phyloP scores from a whole-genome alignment of 192 early-diverging fungal genomes.

The Rhizophlyctis rosea region DNA sequence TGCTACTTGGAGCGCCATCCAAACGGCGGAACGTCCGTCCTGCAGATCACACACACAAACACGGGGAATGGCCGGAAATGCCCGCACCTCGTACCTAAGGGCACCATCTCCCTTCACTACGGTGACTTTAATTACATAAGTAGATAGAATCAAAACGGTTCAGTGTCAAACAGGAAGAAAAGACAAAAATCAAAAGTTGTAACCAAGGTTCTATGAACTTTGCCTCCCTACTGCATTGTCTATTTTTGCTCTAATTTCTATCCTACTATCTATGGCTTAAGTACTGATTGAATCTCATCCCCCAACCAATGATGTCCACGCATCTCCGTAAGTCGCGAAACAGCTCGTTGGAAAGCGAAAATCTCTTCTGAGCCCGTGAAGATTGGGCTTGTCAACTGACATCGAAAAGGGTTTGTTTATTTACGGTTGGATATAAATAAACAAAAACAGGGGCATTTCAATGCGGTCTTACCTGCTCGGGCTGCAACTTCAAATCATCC shows the following conservation, averaged over 20 bases:
- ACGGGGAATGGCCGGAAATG: too few species aligned
- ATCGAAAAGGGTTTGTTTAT: not conserved
- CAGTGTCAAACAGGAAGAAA: not conserved
- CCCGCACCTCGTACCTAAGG: too few species aligned
- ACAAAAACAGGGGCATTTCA: not conserved
- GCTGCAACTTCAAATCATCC: constrained; percentile 50
- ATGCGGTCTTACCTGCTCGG: constrained; percentile 33
- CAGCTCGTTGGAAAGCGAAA: constrained; percentile 92
- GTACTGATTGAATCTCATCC: not conserved
- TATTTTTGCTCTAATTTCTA: not conserved
- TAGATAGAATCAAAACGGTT: not conserved
- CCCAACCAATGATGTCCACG: constrained; percentile 28
- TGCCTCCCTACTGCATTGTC: not conserved
- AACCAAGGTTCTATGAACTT: not conserved
- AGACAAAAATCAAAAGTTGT: not conserved
- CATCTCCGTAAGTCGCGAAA: constrained; percentile 93
- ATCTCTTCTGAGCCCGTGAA: constrained; percentile 88
- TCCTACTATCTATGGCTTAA: not conserved
- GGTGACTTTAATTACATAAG: not conserved
- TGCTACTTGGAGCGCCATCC: too few species aligned
- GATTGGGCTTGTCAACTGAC: constrained; percentile 54
- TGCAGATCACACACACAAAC: too few species aligned
- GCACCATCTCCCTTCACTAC: not conserved
- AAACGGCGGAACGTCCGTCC: too few species aligned
- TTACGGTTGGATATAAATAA: not conserved